phyloP scores from a whole-genome alignment of 768 basidiomycete species.

The Pulveroboletus sp. region DNA sequence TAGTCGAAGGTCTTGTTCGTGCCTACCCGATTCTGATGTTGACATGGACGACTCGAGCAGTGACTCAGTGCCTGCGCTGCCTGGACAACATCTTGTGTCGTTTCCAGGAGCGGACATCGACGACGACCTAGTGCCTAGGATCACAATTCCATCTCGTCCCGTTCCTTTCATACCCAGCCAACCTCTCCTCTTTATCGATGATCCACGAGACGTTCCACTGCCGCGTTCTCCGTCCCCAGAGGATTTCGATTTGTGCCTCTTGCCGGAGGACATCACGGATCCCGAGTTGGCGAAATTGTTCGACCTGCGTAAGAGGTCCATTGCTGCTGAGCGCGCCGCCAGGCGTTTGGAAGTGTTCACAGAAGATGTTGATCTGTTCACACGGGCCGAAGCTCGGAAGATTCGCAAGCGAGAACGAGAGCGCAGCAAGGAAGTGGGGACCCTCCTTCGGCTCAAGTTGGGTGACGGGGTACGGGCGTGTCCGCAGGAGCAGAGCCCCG shows the following conservation, averaged over 20 bases:
- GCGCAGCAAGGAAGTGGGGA: conserved; percentile 49
- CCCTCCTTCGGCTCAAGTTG: conserved; percentile 54
- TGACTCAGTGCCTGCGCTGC: conserved; percentile 13
- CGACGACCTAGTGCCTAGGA: conserved; percentile 36
- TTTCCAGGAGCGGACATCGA: conserved; percentile 43
- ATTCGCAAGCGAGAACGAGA: conserved; percentile 49
- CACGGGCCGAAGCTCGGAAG: conserved; percentile 41
- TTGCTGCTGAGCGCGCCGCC: conserved; percentile 31
- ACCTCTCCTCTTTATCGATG: conserved; percentile 41
- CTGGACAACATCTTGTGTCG: conserved; percentile 30
- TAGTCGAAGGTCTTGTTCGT: conserved; percentile 24
- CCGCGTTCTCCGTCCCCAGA: conserved; percentile 43
- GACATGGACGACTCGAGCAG: conserved; percentile 16
- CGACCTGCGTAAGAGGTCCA: conserved; percentile 36
- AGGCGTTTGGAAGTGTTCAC: conserved; percentile 29
- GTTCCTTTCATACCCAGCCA: conserved; percentile 17
- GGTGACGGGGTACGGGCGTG: conserved; percentile 23
- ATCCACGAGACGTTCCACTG: conserved; percentile 34
- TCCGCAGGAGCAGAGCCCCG: conserved; percentile 25
- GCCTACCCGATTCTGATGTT: conserved; percentile 29
- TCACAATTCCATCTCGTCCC: neutral
- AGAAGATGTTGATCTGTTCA: conserved; percentile 35
- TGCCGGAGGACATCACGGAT: conserved; percentile 30
- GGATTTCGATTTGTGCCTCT: conserved; percentile 35
- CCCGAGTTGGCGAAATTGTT: conserved; percentile 38